Percentiles rank a stretch among this genome's conserved stretches.
phyloP scores from a whole-genome alignment of 2,329 filamentous ascomycete species.

The Chrysoporthe deuterocubensis region DNA sequence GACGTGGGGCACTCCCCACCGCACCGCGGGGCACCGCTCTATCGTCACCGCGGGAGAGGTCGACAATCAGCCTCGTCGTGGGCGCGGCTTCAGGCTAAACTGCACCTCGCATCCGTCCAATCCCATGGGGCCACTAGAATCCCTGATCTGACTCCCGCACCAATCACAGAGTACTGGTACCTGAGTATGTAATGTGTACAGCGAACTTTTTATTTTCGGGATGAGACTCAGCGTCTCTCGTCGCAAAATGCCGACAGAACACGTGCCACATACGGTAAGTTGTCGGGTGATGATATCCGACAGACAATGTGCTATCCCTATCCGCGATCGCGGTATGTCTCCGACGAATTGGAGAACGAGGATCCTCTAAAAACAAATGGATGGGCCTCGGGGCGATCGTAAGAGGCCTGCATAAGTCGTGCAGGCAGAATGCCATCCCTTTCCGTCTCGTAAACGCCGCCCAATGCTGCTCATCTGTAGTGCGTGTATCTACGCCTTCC shows the following conservation, averaged over 20 bases:
- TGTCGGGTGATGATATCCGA: background rate
- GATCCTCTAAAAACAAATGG: background rate
- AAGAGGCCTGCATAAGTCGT: conserved; percentile 7
- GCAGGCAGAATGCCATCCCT: conserved; percentile 16
- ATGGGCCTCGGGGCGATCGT: conserved; percentile 11
- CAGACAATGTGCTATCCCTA: background rate
- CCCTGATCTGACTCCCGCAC: conserved; percentile 21
- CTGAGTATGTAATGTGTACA: conserved; percentile 11
- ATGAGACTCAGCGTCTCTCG: background rate
- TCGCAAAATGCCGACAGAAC: conserved; percentile 2
- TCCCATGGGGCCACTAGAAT: conserved; percentile 18
- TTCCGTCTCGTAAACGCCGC: conserved; percentile 26
- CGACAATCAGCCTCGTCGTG: conserved; percentile 28
- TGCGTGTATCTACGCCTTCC: conserved; percentile 20
- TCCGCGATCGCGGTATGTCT: background rate
- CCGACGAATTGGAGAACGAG: background rate
- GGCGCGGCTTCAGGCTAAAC: conserved; percentile 20
- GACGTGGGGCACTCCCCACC: conserved; percentile 9
- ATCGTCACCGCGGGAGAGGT: conserved; percentile 15
- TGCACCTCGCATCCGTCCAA: conserved; percentile 13
- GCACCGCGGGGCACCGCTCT: background rate
- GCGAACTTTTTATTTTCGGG: background rate
- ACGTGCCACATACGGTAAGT: background rate
- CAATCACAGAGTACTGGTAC: conserved; percentile 26
- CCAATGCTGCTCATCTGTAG: conserved; percentile 22